These are phyloP conservation scores for Calocybe cyanea DNA, from an alignment of 768 basidiomycete species.

Conservation along the genomic window DNA sequence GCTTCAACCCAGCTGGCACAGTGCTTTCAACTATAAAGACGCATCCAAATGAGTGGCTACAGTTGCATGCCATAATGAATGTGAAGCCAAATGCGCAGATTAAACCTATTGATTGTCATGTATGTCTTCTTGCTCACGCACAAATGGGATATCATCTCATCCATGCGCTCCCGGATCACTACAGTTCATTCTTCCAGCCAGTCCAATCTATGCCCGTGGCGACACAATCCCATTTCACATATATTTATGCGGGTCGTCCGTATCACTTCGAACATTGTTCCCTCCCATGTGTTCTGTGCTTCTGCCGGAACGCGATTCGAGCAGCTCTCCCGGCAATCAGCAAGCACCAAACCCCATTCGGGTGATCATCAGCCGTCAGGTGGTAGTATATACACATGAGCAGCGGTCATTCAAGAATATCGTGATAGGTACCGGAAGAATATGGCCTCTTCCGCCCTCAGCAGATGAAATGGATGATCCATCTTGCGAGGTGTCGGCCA, in stretches of 20 bases:
- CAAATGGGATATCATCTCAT: neutral
- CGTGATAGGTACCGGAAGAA: conserved; percentile 40
- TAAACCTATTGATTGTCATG: conserved; percentile 48
- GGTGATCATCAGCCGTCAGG: conserved; percentile 47
- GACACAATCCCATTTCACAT: conserved; percentile 36
- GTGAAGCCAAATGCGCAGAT: conserved; percentile 26
- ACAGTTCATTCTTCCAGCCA: conserved; percentile 5
- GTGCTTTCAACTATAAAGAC: conserved; percentile 49
- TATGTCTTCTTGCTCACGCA: conserved; percentile 24
- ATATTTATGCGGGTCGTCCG: conserved; percentile 42
- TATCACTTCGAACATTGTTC: conserved; percentile 41
- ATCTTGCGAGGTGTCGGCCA: conserved; percentile 33
- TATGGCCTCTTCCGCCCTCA: conserved; percentile 33
- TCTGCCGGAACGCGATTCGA: conserved; percentile 6
- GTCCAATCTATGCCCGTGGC: conserved; percentile 1
- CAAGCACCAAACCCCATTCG: conserved; percentile 27
- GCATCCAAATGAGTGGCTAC: conserved; percentile 56
- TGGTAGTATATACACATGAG: conserved; percentile 34
- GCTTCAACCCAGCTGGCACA: conserved; percentile 36
- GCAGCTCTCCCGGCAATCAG: conserved; percentile 5
- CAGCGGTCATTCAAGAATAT: conserved; percentile 31
- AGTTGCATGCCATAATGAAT: conserved; percentile 38
- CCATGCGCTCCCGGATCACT: neutral
- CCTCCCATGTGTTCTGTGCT: conserved; percentile 24
- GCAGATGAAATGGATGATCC: conserved; percentile 6